These are phyloP conservation scores for Chrysosphaeria jannelii DNA, from an alignment of 2,329 filamentous ascomycete species.

Conservation along the genomic window DNA sequence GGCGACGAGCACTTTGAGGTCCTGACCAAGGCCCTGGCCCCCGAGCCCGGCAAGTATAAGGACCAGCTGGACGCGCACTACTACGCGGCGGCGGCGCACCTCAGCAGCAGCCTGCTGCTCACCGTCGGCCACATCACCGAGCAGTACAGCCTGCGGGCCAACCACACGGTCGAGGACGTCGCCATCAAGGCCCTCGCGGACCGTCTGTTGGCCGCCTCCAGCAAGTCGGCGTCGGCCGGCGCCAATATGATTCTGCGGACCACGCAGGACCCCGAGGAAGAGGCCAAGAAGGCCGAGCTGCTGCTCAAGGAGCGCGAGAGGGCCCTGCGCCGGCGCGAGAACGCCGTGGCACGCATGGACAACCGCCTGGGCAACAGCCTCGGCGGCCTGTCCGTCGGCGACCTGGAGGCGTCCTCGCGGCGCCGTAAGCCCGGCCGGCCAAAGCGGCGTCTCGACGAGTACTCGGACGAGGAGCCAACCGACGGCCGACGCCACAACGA, in stretches of 20 bases:
- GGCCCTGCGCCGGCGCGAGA: slow-evolving; percentile 33
- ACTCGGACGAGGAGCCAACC: slow-evolving; percentile 39
- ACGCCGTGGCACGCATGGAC: slow-evolving; percentile 31
- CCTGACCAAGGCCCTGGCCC: slow-evolving; percentile 36
- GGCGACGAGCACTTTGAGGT: slow-evolving; percentile 51
- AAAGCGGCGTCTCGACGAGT: slow-evolving; percentile 27
- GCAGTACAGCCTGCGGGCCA: slow-evolving; percentile 36
- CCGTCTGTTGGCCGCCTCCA: slow-evolving; percentile 31
- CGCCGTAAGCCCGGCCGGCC: slow-evolving; percentile 13
- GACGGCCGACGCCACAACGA: slow-evolving; percentile 34
- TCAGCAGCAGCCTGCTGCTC: slow-evolving; percentile 35
- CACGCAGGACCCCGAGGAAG: slow-evolving; percentile 43
- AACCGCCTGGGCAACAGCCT: slow-evolving; percentile 14
- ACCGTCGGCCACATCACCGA: slow-evolving; percentile 50
- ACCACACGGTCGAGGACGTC: slow-evolving; percentile 36
- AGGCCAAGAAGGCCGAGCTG: slow-evolving; percentile 41
- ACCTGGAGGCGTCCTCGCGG: slow-evolving; percentile 24
- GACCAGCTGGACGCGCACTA: slow-evolving; percentile 43
- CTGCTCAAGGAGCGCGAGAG: slow-evolving; percentile 45
- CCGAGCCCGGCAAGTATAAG: slow-evolving; percentile 27
- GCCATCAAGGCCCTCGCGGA: slow-evolving; percentile 38
- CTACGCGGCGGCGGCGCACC: slow-evolving; percentile 43
- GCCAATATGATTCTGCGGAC: slow-evolving; percentile 39
- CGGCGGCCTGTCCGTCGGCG: slow-evolving; percentile 31
- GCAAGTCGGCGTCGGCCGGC: slow-evolving; percentile 14